phyloP scores from a whole-genome alignment of 495 filamentous ascomycete species.

The Aspergillus panamensis region DNA sequence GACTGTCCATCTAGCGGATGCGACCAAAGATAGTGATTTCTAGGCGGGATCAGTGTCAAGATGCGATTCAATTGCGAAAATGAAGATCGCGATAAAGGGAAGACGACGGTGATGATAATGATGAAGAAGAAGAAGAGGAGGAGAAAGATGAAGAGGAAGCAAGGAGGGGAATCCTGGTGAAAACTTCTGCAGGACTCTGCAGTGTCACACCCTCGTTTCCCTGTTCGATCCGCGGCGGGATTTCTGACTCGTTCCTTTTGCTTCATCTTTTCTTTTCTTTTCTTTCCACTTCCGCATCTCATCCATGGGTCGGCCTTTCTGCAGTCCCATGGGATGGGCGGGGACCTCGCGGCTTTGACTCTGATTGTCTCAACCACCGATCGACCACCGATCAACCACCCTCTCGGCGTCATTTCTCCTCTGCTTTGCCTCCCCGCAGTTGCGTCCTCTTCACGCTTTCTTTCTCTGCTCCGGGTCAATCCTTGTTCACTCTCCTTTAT shows the following conservation, averaged over 20 bases:
- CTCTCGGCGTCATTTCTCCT: neutral
- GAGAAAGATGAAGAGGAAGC: too few relatives aligned
- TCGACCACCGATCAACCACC: neutral
- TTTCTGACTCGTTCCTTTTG: neutral
- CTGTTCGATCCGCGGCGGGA: too few relatives aligned
- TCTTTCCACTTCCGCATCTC: neutral
- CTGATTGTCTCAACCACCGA: constrained; percentile 1
- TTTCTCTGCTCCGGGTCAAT: neutral
- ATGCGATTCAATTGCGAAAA: too few relatives aligned
- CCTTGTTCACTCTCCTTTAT: neutral
- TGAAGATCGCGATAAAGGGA: too few relatives aligned
- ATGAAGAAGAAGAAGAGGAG: too few relatives aligned
- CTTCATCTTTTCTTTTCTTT: neutral
- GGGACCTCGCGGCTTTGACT: neutral
- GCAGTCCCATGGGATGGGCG: constrained; percentile 3
- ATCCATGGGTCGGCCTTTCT: neutral
- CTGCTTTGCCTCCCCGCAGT: neutral
- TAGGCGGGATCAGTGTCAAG: too few relatives aligned
- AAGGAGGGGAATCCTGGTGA: too few relatives aligned
- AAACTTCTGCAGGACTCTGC: too few relatives aligned
- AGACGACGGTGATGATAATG: too few relatives aligned
- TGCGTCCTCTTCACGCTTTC: neutral
- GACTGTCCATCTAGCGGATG: neutral
- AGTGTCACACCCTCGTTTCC: too few relatives aligned
- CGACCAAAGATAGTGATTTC: neutral